Evolutionary conservation across 768 basidiomycete genomes (phyloP).

Genomic region (Candolleomyces aberdarensis): DNA sequence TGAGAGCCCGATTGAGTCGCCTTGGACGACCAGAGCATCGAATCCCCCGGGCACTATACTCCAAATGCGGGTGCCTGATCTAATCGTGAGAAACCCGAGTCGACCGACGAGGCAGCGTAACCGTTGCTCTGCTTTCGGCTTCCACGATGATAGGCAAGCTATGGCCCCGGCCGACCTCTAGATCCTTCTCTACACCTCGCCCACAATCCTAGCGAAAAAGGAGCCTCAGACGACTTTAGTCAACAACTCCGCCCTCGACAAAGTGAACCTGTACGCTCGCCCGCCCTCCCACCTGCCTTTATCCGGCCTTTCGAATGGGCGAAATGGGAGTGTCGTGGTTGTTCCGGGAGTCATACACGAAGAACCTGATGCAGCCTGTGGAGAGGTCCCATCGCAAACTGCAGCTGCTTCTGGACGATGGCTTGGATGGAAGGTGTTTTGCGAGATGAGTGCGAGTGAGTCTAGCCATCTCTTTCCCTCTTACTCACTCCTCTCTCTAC

Average conservation of each 20-base stretch:
- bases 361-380: slow-evolving; percentile 8
- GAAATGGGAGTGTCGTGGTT: slow-evolving; percentile 61
- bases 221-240: neutral
- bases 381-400: slow-evolving; percentile 59
- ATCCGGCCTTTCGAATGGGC: slow-evolving; percentile 87
- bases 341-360: slow-evolving; percentile 48
- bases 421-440: slow-evolving; percentile 47
- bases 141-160: too few species aligned
- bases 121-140: too few species aligned
- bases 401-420: slow-evolving; percentile 53
- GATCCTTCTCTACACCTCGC: neutral
- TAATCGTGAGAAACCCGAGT: too few species aligned
- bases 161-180: too few species aligned
- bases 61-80: too few species aligned
- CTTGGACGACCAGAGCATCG: too few species aligned
- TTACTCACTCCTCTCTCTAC: neutral
- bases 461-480: slow-evolving; percentile 1
- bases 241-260: slow-evolving; percentile 12
- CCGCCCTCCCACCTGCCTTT: neutral
- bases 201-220: neutral
- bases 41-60: too few species aligned
- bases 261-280: slow-evolving; percentile 27
- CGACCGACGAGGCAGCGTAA: too few species aligned
- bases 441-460: slow-evolving; percentile 64
- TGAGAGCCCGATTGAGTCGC: too few species aligned